Evolutionary conservation across 73 alveolate genomes (phyloP).

Genomic region (Paramecium sexaurelia): DNA sequence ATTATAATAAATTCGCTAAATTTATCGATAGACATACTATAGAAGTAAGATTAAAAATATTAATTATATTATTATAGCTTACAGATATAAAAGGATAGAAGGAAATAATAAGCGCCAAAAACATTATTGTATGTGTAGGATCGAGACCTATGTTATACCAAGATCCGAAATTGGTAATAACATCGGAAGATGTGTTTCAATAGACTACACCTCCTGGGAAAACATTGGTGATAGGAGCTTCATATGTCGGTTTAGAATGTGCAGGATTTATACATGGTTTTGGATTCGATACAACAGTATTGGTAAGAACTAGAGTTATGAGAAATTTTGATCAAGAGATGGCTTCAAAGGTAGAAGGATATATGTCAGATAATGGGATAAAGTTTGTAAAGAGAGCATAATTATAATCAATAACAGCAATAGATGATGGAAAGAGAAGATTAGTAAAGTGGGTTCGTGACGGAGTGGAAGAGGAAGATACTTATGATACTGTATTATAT

Average conservation of each 20-base stretch:
- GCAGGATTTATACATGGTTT: conserved; percentile 92
- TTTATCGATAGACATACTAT: conserved; percentile 83
- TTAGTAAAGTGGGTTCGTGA: conserved; percentile 53
- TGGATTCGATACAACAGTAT: conserved; percentile 70
- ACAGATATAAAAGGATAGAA: conserved; percentile 84
- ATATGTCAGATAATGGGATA: conserved; percentile 81
- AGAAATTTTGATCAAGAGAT: conserved; percentile 9
- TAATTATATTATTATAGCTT: conserved; percentile 57
- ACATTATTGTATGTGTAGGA: conserved; percentile 92
- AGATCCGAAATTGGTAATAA: conserved; percentile 72
- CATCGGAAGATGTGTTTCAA: conserved; percentile 97
- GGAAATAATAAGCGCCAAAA: conserved; percentile 82
- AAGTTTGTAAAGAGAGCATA: conserved; percentile 83
- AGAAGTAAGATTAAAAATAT: conserved; percentile 61
- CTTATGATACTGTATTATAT: conserved; percentile 90
- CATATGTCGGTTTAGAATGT: conserved; percentile 96
- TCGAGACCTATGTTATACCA: conserved; percentile 85
- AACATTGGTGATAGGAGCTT: conserved; percentile 98
- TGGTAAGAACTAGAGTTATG: background rate
- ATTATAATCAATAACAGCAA: conserved; percentile 20
- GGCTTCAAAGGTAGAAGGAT: background rate
- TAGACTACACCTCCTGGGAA: conserved; percentile 95
- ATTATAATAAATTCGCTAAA: conserved; percentile 85
- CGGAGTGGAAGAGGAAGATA: conserved; percentile 78
- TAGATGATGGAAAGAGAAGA: conserved; percentile 54